A percentile compares a stretch with the other conserved stretches of the same genome.
Evolutionary conservation across 768 basidiomycete species (phyloP).

Genomic region (Hemileccinum impolitum): DNA sequence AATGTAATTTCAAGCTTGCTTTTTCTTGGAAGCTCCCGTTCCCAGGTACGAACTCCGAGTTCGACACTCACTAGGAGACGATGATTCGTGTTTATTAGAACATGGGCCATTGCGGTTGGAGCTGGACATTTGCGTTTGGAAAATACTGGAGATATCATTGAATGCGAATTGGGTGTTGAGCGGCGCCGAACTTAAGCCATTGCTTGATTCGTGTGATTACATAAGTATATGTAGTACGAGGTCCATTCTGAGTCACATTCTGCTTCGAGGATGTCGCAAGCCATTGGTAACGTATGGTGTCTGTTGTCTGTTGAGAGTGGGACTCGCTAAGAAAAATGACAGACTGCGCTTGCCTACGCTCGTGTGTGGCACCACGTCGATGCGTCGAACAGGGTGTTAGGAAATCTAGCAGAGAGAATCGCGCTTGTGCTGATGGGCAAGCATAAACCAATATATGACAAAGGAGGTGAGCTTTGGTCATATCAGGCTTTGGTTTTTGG

Average conservation of each 20-base stretch:
- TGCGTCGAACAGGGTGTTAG: slow-evolving; percentile 85
- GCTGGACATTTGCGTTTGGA: too few species aligned
- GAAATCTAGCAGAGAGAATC: slow-evolving; percentile 91
- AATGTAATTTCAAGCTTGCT: not conserved
- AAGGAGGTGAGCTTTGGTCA: slow-evolving; percentile 56
- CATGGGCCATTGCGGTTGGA: too few species aligned
- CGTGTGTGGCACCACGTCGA: slow-evolving; percentile 96
- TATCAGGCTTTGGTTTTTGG: not conserved
- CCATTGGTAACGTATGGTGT: slow-evolving; percentile 68
- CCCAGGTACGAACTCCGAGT: too few species aligned
- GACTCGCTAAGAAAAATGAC: slow-evolving; percentile 3
- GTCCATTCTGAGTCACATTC: too few species aligned
- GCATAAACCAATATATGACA: slow-evolving; percentile 97
- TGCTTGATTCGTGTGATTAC: not conserved
- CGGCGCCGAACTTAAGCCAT: too few species aligned
- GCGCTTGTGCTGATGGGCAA: slow-evolving; percentile 98
- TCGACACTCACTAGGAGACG: too few species aligned
- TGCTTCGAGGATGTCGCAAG: slow-evolving; percentile 67
- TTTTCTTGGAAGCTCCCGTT: too few species aligned
- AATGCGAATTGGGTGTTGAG: too few species aligned
- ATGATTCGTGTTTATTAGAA: too few species aligned
- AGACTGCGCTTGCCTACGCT: slow-evolving; percentile 97
- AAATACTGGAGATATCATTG: too few species aligned
- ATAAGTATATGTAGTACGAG: not conserved
- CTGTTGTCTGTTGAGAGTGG: not conserved